phyloP scores from a whole-genome alignment of 169 alveolate species.

The Eimeria acervulina region DNA sequence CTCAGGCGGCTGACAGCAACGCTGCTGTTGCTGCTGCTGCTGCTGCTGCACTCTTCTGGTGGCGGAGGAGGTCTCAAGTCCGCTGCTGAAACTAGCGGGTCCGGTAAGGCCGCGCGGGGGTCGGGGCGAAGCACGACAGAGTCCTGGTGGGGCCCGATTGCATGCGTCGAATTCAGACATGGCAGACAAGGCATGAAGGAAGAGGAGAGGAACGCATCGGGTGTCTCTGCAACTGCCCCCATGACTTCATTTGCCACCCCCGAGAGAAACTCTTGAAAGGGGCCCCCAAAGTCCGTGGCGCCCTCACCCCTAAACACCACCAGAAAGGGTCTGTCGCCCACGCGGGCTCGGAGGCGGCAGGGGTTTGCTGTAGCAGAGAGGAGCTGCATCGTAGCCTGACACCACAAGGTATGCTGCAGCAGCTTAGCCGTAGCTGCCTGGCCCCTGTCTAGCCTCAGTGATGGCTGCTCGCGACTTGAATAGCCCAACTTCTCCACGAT shows the following conservation, averaged over 20 bases:
- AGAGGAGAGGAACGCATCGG: constrained; percentile 84
- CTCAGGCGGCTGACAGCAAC: background rate
- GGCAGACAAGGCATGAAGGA: constrained; percentile 87
- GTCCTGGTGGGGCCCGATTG: constrained; percentile 94
- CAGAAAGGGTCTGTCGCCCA: constrained; percentile 94
- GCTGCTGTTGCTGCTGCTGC: background rate
- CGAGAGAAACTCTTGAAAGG: constrained; percentile 95
- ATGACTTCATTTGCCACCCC: constrained; percentile 94
- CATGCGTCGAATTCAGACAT: constrained; percentile 93
- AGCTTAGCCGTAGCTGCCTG: constrained; percentile 90
- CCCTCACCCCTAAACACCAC: constrained; percentile 96
- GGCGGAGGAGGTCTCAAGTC: constrained; percentile 11
- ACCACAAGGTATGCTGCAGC: constrained; percentile 87
- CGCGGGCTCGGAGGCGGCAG: constrained; percentile 87
- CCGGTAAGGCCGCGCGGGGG: constrained; percentile 44
- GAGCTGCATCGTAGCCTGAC: constrained; percentile 89
- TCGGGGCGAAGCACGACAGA: constrained; percentile 90
- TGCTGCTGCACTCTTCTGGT: background rate
- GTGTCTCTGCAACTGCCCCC: constrained; percentile 87
- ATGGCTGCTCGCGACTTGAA: constrained; percentile 84
- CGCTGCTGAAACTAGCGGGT: constrained; percentile 58
- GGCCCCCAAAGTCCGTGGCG: constrained; percentile 96
- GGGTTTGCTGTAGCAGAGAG: constrained; percentile 84
- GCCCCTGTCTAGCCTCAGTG: constrained; percentile 88
- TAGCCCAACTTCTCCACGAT: constrained; percentile 85